Percentiles rank a stretch among this genome's conserved stretches.
Evolutionary conservation across 306 rosid species (phyloP).

Genomic region (Corylus avellana): DNA sequence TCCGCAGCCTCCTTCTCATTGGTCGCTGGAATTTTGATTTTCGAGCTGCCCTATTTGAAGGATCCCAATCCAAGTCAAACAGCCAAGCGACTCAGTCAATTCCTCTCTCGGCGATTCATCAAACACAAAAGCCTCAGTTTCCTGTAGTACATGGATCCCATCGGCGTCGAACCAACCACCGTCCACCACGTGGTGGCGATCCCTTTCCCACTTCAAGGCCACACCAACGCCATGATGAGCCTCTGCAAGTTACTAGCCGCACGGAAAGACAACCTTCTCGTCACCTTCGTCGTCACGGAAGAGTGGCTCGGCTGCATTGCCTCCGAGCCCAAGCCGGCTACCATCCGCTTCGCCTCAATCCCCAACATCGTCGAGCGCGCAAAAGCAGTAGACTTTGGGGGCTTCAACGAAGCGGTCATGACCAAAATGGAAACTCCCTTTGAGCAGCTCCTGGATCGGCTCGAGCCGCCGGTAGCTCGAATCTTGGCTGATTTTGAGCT

Average conservation of each 20-base stretch:
- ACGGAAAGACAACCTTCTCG: conserved; percentile 11
- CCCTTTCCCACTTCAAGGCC: conserved; percentile 49
- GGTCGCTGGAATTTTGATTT: no score
- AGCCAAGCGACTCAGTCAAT: no score
- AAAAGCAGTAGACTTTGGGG: conserved; percentile 31
- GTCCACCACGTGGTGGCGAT: conserved; percentile 35
- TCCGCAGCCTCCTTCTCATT: no score
- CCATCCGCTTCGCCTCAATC: conserved; percentile 34
- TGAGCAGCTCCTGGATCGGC: conserved; percentile 39
- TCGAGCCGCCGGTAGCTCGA: conserved; percentile 32
- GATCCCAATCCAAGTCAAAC: no score
- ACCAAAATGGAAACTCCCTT: conserved; percentile 48
- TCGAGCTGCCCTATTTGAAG: no score
- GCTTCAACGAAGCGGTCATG: conserved; percentile 51
- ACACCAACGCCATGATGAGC: conserved; percentile 42
- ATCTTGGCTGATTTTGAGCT: conserved; percentile 40
- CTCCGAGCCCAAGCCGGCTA: conserved; percentile 34
- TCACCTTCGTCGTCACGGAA: conserved; percentile 59
- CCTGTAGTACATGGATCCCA: background rate
- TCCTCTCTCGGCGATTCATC: no score
- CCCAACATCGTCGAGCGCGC: conserved; percentile 45
- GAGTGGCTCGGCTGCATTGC: conserved; percentile 46
- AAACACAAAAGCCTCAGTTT: no score
- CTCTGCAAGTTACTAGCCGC: conserved; percentile 31
- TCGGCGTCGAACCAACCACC: background rate